Conservation (phyloP, 805 yeast species). For the Yamadazyma ubonensis region DNA sequence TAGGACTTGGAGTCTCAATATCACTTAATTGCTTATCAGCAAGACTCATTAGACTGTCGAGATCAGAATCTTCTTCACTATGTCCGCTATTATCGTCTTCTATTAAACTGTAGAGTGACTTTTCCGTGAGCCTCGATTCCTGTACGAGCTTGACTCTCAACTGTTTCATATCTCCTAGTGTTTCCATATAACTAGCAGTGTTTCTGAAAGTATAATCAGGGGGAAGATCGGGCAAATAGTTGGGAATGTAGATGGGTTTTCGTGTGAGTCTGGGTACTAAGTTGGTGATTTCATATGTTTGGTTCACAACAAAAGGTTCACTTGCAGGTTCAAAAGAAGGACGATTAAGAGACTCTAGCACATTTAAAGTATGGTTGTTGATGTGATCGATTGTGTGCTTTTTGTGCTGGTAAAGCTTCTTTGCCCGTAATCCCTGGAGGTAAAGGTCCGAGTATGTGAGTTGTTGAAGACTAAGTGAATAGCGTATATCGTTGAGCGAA, state of each 20-base stretch:
- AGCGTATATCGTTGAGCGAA: conserved; percentile 48
- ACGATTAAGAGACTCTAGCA: conserved; percentile 21
- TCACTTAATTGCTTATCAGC: not conserved
- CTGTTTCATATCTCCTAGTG: conserved; percentile 66
- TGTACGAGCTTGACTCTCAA: conserved; percentile 71
- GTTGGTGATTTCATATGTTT: conserved; percentile 49
- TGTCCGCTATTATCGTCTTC: conserved; percentile 32
- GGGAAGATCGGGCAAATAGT: conserved; percentile 84
- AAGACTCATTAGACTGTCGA: conserved; percentile 13
- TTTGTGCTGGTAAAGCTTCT: conserved; percentile 17
- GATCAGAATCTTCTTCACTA: conserved; percentile 7
- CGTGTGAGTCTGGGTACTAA: conserved; percentile 51
- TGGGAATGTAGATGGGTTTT: conserved; percentile 54
- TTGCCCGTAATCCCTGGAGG: conserved; percentile 29
- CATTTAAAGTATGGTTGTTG: conserved; percentile 11
- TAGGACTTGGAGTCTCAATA: conserved; percentile 10
- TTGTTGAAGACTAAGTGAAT: conserved; percentile 44
- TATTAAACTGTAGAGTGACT: conserved; percentile 63
- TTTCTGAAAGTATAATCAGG: conserved; percentile 89
- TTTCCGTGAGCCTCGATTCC: conserved; percentile 80
- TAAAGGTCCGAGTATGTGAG: conserved; percentile 41
- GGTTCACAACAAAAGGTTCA: conserved; percentile 52
- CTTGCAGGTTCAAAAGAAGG: conserved; percentile 36
- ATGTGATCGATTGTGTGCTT: conserved; percentile 11
- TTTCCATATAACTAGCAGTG: conserved; percentile 65